A percentile compares a stretch with the other conserved stretches of the same genome.
phyloP scores from a whole-genome alignment of 2,329 filamentous ascomycete genomes.

The Arachnopeziza araneosa region DNA sequence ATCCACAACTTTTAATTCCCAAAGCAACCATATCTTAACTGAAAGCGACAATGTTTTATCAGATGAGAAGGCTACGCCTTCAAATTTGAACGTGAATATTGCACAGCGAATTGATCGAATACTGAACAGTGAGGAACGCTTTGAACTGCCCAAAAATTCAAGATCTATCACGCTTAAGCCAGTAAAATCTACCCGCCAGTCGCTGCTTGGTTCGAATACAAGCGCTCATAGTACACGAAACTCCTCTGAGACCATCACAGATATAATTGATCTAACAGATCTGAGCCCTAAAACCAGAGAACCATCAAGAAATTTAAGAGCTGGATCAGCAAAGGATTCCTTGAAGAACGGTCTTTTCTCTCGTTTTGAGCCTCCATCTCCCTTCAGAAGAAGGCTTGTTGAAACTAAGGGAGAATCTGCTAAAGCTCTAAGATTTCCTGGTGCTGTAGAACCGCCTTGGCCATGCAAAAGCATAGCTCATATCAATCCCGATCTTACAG shows the following conservation, averaged over 20 bases:
- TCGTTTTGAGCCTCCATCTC: slow-evolving; percentile 1
- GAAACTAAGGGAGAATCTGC: neutral
- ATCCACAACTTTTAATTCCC: too few species aligned
- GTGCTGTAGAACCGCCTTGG: slow-evolving; percentile 64
- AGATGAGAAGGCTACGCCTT: too few species aligned
- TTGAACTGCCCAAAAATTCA: neutral
- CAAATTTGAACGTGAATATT: neutral
- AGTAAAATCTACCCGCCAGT: neutral
- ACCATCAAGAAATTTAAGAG: neutral
- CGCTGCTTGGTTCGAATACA: neutral
- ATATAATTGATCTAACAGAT: neutral
- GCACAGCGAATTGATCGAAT: neutral
- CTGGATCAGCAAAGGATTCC: neutral
- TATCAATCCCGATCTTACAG: slow-evolving; percentile 38
- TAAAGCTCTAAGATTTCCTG: slow-evolving; percentile 52
- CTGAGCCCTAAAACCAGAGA: neutral
- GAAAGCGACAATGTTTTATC: too few species aligned
- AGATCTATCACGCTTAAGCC: neutral
- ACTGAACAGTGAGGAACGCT: neutral
- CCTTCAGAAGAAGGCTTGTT: neutral
- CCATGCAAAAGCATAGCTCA: slow-evolving; percentile 61
- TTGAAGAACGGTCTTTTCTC: neutral
- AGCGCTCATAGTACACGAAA: neutral
- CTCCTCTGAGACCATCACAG: neutral
- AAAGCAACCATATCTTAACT: too few species aligned